Conservation (phyloP, 1,284 basidiomycete genomes). For the Sphagnurus paluster region DNA sequence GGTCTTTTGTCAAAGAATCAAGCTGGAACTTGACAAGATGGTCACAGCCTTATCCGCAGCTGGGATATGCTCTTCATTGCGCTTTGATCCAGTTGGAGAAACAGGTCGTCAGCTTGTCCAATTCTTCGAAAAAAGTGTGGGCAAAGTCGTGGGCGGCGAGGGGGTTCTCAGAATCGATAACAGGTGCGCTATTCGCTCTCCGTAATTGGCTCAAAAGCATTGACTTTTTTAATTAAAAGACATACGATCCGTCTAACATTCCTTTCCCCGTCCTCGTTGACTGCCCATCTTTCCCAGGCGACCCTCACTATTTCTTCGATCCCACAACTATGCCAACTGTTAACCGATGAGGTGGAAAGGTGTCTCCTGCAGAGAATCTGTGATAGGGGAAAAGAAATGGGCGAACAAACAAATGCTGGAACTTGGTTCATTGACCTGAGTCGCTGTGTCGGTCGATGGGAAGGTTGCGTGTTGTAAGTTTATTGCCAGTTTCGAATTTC, state of each 20-base stretch:
- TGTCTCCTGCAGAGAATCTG: slow-evolving; percentile 67
- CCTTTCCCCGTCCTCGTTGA: slow-evolving; percentile 66
- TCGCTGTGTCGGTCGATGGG: slow-evolving; percentile 76
- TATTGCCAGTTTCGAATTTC: slow-evolving; percentile 2
- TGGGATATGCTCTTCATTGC: slow-evolving; percentile 57
- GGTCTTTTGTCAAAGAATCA: slow-evolving; percentile 65
- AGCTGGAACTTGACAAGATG: slow-evolving; percentile 54
- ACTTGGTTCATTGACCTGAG: slow-evolving; percentile 78
- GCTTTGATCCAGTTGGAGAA: slow-evolving; percentile 67
- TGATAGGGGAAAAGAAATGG: slow-evolving; percentile 59
- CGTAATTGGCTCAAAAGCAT: not conserved
- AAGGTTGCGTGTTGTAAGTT: slow-evolving; percentile 71
- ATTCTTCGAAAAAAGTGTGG: slow-evolving; percentile 37
- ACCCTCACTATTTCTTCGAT: slow-evolving; percentile 70
- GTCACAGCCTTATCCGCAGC: slow-evolving; percentile 47
- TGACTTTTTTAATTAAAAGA: slow-evolving; percentile 32
- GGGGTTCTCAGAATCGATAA: slow-evolving; percentile 67
- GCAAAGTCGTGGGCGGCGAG: slow-evolving; percentile 59
- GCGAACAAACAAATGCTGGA: slow-evolving; percentile 53
- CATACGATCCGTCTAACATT: slow-evolving; percentile 74
- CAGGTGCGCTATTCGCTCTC: slow-evolving; percentile 39
- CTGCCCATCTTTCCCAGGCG: slow-evolving; percentile 73
- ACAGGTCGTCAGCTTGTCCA: slow-evolving; percentile 57
- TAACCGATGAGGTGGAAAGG: slow-evolving; percentile 72
- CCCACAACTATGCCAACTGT: slow-evolving; percentile 69